A percentile compares a stretch with the other conserved stretches of the same genome.
These are phyloP conservation scores for Cercospora brassicicola DNA, from an alignment of 2,329 filamentous ascomycete genomes.

Conservation along the genomic window DNA sequence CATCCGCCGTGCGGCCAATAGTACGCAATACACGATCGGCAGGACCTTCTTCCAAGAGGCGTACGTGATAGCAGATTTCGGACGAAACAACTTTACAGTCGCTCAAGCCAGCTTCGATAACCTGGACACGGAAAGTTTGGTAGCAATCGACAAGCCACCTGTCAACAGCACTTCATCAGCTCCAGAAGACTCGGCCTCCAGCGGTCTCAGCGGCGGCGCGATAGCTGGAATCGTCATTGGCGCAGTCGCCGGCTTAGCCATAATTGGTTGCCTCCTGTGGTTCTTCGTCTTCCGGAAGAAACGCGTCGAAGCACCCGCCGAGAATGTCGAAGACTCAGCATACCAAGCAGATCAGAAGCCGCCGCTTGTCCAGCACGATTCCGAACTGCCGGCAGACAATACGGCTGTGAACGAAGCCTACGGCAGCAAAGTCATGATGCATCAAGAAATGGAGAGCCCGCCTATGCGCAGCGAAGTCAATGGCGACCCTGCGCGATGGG, in stretches of 20 bases:
- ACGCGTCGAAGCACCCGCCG: neutral
- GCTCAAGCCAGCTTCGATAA: slow-evolving; percentile 27
- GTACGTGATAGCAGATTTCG: slow-evolving; percentile 35
- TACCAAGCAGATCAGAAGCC: neutral
- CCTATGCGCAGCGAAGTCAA: slow-evolving; percentile 4
- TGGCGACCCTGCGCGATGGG: slow-evolving; percentile 14
- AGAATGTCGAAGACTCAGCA: neutral
- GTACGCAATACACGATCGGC: slow-evolving; percentile 32
- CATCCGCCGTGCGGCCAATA: slow-evolving; percentile 27
- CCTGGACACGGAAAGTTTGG: neutral
- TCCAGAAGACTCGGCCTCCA: slow-evolving; percentile 17
- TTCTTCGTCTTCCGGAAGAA: slow-evolving; percentile 44
- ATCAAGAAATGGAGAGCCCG: slow-evolving; percentile 10
- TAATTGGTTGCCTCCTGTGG: slow-evolving; percentile 52
- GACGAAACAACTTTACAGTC: slow-evolving; percentile 31
- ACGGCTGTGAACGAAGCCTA: slow-evolving; percentile 7
- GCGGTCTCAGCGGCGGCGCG: slow-evolving; percentile 72
- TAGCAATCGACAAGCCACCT: slow-evolving; percentile 10
- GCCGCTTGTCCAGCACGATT: neutral
- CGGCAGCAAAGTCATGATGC: neutral
- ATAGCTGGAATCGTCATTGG: slow-evolving; percentile 92
- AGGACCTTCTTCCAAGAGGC: slow-evolving; percentile 34
- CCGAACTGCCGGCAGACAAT: slow-evolving; percentile 8
- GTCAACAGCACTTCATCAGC: neutral
- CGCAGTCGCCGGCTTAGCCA: slow-evolving; percentile 65